These are phyloP conservation scores for Cornus controversa DNA, from an alignment of 148 eudicot species.

Conservation along the genomic window DNA sequence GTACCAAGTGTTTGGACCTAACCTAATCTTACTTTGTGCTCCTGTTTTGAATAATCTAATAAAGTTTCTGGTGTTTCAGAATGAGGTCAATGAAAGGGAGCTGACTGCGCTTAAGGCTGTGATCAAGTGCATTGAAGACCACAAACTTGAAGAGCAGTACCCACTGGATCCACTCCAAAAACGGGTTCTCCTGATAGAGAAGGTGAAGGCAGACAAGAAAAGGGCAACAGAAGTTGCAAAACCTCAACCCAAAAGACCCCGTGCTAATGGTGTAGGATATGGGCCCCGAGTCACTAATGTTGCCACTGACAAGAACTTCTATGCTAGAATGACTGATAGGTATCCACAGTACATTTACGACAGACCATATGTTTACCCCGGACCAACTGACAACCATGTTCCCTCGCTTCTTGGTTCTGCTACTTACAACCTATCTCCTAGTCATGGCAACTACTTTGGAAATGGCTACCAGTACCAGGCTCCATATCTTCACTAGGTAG, in stretches of 20 bases:
- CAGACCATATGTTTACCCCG: conserved; percentile 69
- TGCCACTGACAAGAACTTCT: conserved; percentile 59
- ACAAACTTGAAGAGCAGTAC: conserved; percentile 77
- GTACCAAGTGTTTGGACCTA: neutral
- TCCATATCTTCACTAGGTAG: conserved; percentile 79
- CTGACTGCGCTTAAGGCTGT: conserved; percentile 82
- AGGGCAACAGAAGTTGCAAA: conserved; percentile 82
- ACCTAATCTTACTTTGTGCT: neutral
- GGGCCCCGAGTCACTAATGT: conserved; percentile 56
- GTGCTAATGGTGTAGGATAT: conserved; percentile 62
- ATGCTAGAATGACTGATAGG: conserved; percentile 66
- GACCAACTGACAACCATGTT: conserved; percentile 53
- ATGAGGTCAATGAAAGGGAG: conserved; percentile 80
- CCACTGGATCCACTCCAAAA: conserved; percentile 75
- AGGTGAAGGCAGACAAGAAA: conserved; percentile 94
- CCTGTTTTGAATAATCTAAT: neutral
- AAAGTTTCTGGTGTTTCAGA: conserved; percentile 35
- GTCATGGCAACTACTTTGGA: conserved; percentile 77
- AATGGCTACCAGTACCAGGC: conserved; percentile 86
- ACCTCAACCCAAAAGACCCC: conserved; percentile 94
- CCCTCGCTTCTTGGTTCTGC: conserved; percentile 56
- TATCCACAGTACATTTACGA: conserved; percentile 80
- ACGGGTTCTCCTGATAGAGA: conserved; percentile 73
- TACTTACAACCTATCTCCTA: conserved; percentile 61
- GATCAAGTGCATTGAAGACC: conserved; percentile 90